Base-by-base conservation (phyloP, 306 rosid genomes). In the Senna tora region DNA sequence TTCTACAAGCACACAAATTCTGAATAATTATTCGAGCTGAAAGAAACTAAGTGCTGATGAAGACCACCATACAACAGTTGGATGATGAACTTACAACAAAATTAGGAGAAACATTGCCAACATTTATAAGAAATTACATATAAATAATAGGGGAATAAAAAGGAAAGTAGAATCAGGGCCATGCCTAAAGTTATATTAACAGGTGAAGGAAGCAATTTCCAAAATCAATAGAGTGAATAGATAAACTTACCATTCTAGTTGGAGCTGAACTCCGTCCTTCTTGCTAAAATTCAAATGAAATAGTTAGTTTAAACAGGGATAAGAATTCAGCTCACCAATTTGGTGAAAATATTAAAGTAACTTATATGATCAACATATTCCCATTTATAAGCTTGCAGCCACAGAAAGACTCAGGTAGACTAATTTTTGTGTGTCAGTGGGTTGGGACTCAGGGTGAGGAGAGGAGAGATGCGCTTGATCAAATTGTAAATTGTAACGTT, bases 181-280 rank as follows among this genome's bases (percentile, higher is more conserved):
- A 20, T 16, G 3, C 42, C 59, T 21, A 25, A 62, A 61, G 46
- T 52, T 51, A 69, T 41, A n/a, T 20, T 42, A 41, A 56, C 51
- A 32, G 20, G 73, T 19, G 33, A 22, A 33, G 25, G 43, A 69
- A 54, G 43, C 12, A 58, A 41, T 15, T 69, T 56, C 46, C 9
- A 71, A 55, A 84, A 66, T 69, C 39, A 80, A 52, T 54, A 50
- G 57, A 73, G 52, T 42, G 66, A 45, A 43, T 50, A 66, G 69
- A 65, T 64, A 77, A 76, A 72, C 96, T 84, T 84, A 94, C 98
- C 96, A 83, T 78, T 91, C 97, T 67, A 94, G 88, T 86, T 94
- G 98, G 76, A 80, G 96, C 83, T 91, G 96, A 72, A 94, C 98
- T 9, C 85, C 69, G 64, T 89, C 96, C 86, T 94, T 91, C 84